Base-by-base conservation (phyloP, 1,284 basidiomycete species). In the Retiboletus flavoniger region DNA sequence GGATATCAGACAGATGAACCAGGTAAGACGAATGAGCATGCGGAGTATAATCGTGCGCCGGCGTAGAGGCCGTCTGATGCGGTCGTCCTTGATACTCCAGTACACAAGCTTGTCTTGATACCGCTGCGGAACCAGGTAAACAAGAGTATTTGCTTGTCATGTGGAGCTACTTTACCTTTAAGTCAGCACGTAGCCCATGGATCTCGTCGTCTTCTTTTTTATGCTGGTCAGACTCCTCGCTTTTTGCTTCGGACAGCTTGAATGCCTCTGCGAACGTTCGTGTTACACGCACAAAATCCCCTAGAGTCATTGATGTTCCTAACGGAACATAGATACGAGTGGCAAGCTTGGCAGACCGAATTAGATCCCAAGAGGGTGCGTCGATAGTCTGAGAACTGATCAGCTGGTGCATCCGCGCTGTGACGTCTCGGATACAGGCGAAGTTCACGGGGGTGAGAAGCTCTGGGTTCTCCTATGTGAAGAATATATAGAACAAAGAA, bases 271-370 rank as follows among this genome's bases (percentile, higher is more conserved):
- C 74, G 65, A 93, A 93, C 31, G 78, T 76, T 57, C 83, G 76
- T 29, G 79, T 82, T 3, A 91, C 78, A n/a, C 91, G 81, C 24
- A 93, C 85, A 66, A 90, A 84, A 67, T 93, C 87, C 4, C 91
- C 91, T 9, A 94, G 75, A 50, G 78, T 81, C 85, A 94, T 91
- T 10, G 73, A 75, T 10, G 92, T 93, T 38, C 91, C 92, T 7
- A 93, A 73, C 1, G 91, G 91, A 1, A 84, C 91, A 64, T 94
- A 94, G 32, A 94, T 84, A 21, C 87, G 74, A 13, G 88, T 78
- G 3, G 90, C 88, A 35, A 89, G 76, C 66, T 91, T 91, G 14
- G 87, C 85, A 14, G 79, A 81, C 39, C 89, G 82, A 38, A 92
- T 78, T 21, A 89, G 72, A 58, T 84, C 79, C 91, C 92, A 94